Base-by-base conservation (phyloP, 352 stramenopile genomes). In the Globisporangium alternatum region DNA sequence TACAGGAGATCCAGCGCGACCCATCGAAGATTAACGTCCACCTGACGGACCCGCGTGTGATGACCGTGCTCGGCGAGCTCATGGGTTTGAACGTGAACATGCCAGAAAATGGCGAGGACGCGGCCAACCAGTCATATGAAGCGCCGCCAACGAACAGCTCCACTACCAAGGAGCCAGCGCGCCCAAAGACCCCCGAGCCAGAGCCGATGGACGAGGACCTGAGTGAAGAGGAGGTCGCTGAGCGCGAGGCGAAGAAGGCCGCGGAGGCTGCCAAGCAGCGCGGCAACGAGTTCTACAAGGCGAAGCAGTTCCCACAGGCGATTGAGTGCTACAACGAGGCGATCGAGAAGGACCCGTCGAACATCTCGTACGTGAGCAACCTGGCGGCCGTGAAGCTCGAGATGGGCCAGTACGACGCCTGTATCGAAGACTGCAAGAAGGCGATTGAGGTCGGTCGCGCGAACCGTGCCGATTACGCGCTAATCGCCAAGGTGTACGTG, bases 341-440 rank as follows among this genome's bases (percentile, higher is more conserved):
- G 2, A 98, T 98, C 65, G 87, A 81, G 37, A 88, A 98, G 65
- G 91, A 99, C 76, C 83, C 85, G 13, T 95, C 83, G 54, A 99
- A 99, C 81, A 98, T 99, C 78, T 92, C 95, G 35, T 99, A 98
- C 80, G 76, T 97, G 57, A 98, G 88, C 64, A 99, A 99, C 81
- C 96, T 98, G 69, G 96, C 97, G 15, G 97, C 98, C 17, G 97
- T 99, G 31, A 96, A 95, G 62, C 94, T 99, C 62, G 98, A 99
- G 60, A 90, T 96, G 76, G 97, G 97, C 66, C 87, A 99, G 62
- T 97, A 88, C 33, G 96, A 98, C 70, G 86, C 82, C 55, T 99
- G 96, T 69, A 97, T 99, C 56, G 83, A 88, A 28, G 75, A 94
- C 68, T 98, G 96, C 84, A 91, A 91, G 67, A 93, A 99, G 69